A percentile compares a stretch with the other conserved stretches of the same genome.
Conservation (phyloP, 1,139 yeast species). For the Diutina pseudorugosa region DNA sequence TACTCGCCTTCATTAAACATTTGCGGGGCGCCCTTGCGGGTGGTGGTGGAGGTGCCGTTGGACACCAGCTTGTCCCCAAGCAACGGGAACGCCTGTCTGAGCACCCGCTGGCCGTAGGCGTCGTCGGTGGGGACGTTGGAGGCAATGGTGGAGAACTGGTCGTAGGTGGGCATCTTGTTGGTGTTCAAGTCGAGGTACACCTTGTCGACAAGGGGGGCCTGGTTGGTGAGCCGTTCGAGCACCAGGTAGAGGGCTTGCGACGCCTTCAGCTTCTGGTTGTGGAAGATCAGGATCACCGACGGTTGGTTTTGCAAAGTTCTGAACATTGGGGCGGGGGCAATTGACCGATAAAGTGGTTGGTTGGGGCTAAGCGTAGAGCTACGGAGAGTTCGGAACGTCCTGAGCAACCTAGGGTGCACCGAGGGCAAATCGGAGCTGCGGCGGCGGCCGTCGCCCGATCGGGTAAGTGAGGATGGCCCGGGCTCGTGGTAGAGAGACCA, state of each 20-base stretch:
- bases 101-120: conserved; percentile 11
- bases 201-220: conserved; percentile 16
- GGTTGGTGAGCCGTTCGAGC: conserved; percentile 21
- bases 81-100: conserved; percentile 28
- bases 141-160: conserved; percentile 25
- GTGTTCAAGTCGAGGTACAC: conserved; percentile 28
- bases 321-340: conserved; percentile 10
- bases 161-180: conserved; percentile 32
- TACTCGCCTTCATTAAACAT: conserved; percentile 30
- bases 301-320: conserved; percentile 34
- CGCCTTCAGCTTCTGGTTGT: conserved; percentile 23
- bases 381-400: not conserved
- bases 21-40: conserved; percentile 17
- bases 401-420: not conserved
- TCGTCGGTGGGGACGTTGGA: conserved; percentile 14
- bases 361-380: too few species aligned
- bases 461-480: not conserved
- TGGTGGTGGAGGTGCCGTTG: conserved; percentile 9
- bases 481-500: too few species aligned
- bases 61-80: conserved; percentile 15
- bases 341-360: not conserved
- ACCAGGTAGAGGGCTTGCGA: conserved; percentile 20
- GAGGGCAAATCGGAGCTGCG: not conserved
- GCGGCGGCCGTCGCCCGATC: not conserved
- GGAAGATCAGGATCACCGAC: conserved; percentile 32